These are phyloP conservation scores for Saturnispora besseyi DNA, from an alignment of 805 yeast genomes.

Conservation along the genomic window DNA sequence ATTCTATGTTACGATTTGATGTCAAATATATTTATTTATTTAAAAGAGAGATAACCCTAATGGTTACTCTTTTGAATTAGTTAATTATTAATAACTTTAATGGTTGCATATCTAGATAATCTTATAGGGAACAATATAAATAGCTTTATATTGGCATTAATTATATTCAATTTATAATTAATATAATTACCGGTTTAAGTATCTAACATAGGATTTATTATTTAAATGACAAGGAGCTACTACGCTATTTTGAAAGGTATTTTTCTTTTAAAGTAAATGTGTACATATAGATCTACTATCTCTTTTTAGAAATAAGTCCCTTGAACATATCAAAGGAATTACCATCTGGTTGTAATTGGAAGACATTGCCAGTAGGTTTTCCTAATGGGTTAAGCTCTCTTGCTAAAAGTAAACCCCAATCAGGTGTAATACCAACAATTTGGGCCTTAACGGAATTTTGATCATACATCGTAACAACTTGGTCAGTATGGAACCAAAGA, in stretches of 20 bases:
- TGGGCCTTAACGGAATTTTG: constrained; percentile 42
- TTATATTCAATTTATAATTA: no score
- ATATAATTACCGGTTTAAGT: no score
- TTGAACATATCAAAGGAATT: constrained; percentile 92
- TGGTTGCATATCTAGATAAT: no score
- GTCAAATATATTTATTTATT: no score
- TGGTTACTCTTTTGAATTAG: no score
- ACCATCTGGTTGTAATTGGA: constrained; percentile 91
- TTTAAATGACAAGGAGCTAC: background rate
- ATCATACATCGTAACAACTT: constrained; percentile 54
- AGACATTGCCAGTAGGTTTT: constrained; percentile 42
- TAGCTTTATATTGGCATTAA: no score
- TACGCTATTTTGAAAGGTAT: background rate
- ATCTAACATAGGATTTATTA: no score
- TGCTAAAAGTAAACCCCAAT: constrained; percentile 76
- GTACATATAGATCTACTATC: background rate
- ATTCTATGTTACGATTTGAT: background rate
- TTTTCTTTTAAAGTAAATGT: background rate
- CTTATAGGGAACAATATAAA: no score
- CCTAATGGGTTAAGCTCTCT: constrained; percentile 47
- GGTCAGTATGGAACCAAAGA: constrained; percentile 78
- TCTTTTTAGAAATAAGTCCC: constrained; percentile 68
- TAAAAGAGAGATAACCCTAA: no score
- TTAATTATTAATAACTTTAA: no score
- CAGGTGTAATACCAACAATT: constrained; percentile 73